Conservation (phyloP, 805 yeast genomes). For the Monosporozyma yasuniensis region DNA sequence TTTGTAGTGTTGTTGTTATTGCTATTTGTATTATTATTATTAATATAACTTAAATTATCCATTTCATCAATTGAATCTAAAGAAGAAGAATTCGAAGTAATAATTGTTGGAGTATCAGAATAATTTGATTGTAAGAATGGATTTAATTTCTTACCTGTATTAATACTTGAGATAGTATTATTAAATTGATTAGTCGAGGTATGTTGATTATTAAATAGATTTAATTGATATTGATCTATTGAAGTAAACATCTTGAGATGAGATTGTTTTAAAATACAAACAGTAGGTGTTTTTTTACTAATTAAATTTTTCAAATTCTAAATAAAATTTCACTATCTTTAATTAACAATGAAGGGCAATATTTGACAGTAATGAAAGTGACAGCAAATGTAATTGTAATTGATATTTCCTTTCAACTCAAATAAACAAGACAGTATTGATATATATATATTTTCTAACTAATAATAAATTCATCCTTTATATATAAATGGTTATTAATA, state of each 20-base stretch:
- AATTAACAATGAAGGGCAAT: too few relatives aligned
- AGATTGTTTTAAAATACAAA: background rate
- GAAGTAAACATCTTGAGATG: background rate
- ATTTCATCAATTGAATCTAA: constrained; percentile 21
- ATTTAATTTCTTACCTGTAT: background rate
- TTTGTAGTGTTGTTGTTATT: background rate
- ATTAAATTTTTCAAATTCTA: background rate
- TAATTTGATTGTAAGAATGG: background rate
- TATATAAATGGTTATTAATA: too few relatives aligned
- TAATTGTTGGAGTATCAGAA: background rate
- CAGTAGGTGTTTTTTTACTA: background rate
- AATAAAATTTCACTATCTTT: too few relatives aligned
- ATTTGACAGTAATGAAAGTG: too few relatives aligned
- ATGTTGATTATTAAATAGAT: background rate
- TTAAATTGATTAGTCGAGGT: background rate
- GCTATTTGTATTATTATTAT: background rate
- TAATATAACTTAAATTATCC: constrained; percentile 10
- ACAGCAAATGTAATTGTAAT: too few relatives aligned
- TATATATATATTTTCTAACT: too few relatives aligned
- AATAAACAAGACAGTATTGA: too few relatives aligned
- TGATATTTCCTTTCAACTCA: too few relatives aligned
- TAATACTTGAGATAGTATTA: background rate
- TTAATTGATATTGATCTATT: background rate
- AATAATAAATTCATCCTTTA: too few relatives aligned
- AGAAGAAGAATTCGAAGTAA: constrained; percentile 7